Conservation (phyloP, 1,284 basidiomycete genomes). For the Fomitopsis palustris region DNA sequence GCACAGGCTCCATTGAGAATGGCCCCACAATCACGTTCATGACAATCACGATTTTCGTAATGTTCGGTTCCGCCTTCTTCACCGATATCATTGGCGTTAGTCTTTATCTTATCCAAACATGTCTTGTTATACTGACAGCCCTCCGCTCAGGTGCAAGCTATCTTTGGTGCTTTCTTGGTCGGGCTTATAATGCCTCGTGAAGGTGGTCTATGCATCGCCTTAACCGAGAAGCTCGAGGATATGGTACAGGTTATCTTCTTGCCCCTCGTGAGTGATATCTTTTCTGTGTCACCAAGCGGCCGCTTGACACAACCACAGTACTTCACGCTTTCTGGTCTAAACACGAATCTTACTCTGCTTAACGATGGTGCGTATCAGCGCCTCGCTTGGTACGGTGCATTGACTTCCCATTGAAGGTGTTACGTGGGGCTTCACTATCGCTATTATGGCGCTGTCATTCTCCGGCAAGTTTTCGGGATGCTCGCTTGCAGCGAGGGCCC, state of each 20-base stretch:
- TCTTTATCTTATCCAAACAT: not conserved
- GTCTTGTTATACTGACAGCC: not conserved
- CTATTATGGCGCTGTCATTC: constrained; percentile 48
- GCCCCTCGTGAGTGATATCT: constrained; percentile 44
- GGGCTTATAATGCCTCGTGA: constrained; percentile 65
- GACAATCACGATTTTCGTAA: constrained; percentile 57
- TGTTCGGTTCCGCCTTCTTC: constrained; percentile 66
- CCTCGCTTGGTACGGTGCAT: too few species aligned
- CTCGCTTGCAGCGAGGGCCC: constrained; percentile 45
- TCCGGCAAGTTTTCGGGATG: constrained; percentile 59
- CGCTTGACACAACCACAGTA: constrained; percentile 34
- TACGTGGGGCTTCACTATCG: constrained; percentile 64
- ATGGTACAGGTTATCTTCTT: constrained; percentile 58
- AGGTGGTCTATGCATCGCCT: constrained; percentile 55
- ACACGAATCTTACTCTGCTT: constrained; percentile 64
- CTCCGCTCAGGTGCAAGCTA: constrained; percentile 60
- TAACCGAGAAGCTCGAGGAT: constrained; percentile 69
- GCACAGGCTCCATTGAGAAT: constrained; percentile 78
- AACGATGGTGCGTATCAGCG: constrained; percentile 31
- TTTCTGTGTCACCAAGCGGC: not conserved
- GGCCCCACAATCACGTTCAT: constrained; percentile 68
- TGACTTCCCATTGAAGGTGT: constrained; percentile 28
- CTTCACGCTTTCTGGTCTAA: constrained; percentile 63
- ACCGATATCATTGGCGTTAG: constrained; percentile 79
- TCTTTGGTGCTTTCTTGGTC: constrained; percentile 75